Evolutionary conservation across 23 red algal genomes (phyloP), one percentile per base, ranked within the genome.

Genomic region (Chondrus crispus): DNA sequence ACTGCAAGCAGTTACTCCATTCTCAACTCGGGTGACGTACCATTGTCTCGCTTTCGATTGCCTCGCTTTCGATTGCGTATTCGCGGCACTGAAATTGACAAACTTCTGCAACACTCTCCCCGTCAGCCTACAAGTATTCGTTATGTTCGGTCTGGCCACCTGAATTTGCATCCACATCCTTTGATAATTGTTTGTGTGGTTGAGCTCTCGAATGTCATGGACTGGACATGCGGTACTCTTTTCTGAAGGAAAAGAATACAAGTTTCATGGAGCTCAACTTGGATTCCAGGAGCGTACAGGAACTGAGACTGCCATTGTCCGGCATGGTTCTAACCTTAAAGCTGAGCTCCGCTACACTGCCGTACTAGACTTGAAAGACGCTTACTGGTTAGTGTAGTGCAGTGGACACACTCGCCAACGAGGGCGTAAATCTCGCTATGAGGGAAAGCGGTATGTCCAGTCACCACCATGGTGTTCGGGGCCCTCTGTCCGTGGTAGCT

Each of bases 181-280:
- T 50, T 82, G 77, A 39, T 60, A 82, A 32, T 82, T 82, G 16
- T 62, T 54, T 2, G 77, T 82, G n/a, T n/a, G n/a, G n/a, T n/a
- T n/a, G n/a, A n/a, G n/a, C n/a, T n/a, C n/a, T n/a, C n/a, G n/a
- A n/a, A n/a, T n/a, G n/a, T n/a, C n/a, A n/a, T n/a, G n/a, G n/a
- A n/a, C n/a, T n/a, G n/a, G n/a, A n/a, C n/a, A n/a, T n/a, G n/a
- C n/a, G n/a, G n/a, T n/a, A n/a, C n/a, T n/a, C n/a, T n/a, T n/a
- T n/a, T n/a, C n/a, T n/a, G n/a, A n/a, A 8, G 10, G 71, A 48
- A 47, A 38, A 10, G 71, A 77, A 10, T 77, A 77, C 71, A 77
- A 48, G 37, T 77, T 77, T 38, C 38, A 42, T 48, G 26, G n/a
- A 9, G 28, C 38, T 35, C 71, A 77, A 44, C 71, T 40, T 6